Evolutionary conservation across 75 land plant genomes (phyloP), one percentile per base, ranked within the genome.

Genomic region (Selaginella moellendorffii): DNA sequence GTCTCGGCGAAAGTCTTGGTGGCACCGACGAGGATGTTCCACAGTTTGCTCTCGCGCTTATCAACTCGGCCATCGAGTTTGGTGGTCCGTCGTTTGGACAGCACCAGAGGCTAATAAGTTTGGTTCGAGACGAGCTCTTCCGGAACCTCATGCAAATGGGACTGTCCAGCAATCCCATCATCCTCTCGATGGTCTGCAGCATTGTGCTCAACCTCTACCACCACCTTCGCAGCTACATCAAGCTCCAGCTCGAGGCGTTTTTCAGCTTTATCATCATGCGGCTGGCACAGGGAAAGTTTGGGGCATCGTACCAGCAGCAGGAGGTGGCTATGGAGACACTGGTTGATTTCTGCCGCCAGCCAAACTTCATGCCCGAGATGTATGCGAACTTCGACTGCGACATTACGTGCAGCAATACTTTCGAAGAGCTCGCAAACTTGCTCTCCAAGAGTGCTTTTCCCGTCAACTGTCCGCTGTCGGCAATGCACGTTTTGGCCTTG

Each of bases 301-400:
- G 97, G 14, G 91, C 92, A 31, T 74, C 85, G 29, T 87, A 82
- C 66, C 99, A 90, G 59, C 99, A 90, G 65, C 99, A 95, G 67
- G 99, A 95, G 71, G 99, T 86, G 64, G 91, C 90, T 53, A 86
- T 95, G 97, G 99, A 95, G 67, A 86, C 91, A 31, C 82, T 95
- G 24, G 97, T 93, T 51, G 87, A 90, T 51, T 89, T 93, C 56
- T 93, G 98, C 69, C 76, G 96, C 67, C 99, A 95, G 79, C 81
- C 85, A 65, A 67, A 81, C 1, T 95, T 95, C 63, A 95, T 95
- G 97, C 77, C 81, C 18, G 99, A 95, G 69, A 84, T 95, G 92
- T 95, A 95, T 76, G 88, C 90, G 10, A 95, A 95, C 66, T 79
- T 90, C 18, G 99, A 95, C 63, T 95, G 91, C 63, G 97, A 90